Percentiles rank a stretch among this genome's conserved stretches.
These are phyloP conservation scores for Clavariopsis aquatica DNA, from an alignment of 495 filamentous ascomycete species.

Conservation along the genomic window DNA sequence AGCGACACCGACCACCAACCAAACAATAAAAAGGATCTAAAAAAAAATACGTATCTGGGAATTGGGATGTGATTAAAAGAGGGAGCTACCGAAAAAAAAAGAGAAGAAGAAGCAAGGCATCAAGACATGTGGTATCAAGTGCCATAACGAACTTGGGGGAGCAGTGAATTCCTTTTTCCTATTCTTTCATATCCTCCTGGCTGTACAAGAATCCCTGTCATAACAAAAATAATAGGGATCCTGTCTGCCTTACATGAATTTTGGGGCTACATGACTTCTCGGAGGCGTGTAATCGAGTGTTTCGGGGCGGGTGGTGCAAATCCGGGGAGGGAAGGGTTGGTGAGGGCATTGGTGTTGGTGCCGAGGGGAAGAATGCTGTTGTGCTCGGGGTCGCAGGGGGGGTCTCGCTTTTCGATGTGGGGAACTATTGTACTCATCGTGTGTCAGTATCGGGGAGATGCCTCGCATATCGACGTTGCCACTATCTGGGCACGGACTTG, in stretches of 20 bases:
- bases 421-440: background rate
- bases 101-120: no score
- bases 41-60: no score
- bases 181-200: constrained; percentile 1
- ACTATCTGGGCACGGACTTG: background rate
- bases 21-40: no score
- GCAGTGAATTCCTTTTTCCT: background rate
- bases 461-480: background rate
- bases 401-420: background rate
- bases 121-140: no score
- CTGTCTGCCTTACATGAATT: constrained; percentile 15
- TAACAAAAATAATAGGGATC: background rate
- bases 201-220: constrained; percentile 4
- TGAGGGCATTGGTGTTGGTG: constrained; percentile 2
- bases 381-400: constrained; percentile 4
- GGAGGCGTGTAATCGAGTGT: constrained; percentile 13
- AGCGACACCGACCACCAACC: no score
- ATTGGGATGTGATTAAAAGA: no score
- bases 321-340: background rate
- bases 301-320: background rate
- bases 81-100: no score
- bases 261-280: constrained; percentile 32
- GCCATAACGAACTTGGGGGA: no score
- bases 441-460: background rate
- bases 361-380: constrained; percentile 9